Base-by-base conservation (phyloP, 2,329 filamentous ascomycete species). In the Whalleya microplaca region DNA sequence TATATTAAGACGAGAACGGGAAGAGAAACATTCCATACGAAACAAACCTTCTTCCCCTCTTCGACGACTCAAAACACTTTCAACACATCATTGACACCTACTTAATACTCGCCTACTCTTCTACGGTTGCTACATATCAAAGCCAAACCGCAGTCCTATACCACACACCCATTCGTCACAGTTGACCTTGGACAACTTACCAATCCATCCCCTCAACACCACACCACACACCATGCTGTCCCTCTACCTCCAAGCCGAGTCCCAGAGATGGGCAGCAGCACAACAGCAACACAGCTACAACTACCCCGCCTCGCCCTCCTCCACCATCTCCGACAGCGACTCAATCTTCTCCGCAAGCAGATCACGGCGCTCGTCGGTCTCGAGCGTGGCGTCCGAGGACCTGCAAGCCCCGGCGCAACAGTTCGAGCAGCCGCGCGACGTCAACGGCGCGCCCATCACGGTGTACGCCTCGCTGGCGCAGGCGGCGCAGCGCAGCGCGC, bases 391-490 rank as follows among this genome's bases (percentile, higher is more conserved):
- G 3, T 63, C 65, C 16, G 65, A 66, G 42, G 51, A 63, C 51
- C 58, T 48, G 3, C 49, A 48, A 19, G 50, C 63, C 18, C 50
- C 51, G 19, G 50, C 50, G 8, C 37, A 54, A 21, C 56, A 56
- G 23, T 64, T 63, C 61, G 60, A 63, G 23, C 54, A 54, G 45
- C 65, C 64, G 40, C 63, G 57, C 29, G 64, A 67, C 53, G 48
- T 51, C 42, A 58, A 64, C 57, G 69, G 65, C 32, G 59, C 61
- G 16, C 64, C 63, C 37, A 69, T 72, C 56, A 59, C 66, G 41
- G 65, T 70, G 40, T 72, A 71, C 56, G 57, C 65, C 3, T 72
- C 70, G 41, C 63, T 72, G 41, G 69, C 71, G 43, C 67, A 70
- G 41, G 70, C 70, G 3, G 69, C 66, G 5, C 61, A 64, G 21